phyloP scores from a whole-genome alignment of 2,329 filamentous ascomycete genomes.

The Trichoderma oligosporum region DNA sequence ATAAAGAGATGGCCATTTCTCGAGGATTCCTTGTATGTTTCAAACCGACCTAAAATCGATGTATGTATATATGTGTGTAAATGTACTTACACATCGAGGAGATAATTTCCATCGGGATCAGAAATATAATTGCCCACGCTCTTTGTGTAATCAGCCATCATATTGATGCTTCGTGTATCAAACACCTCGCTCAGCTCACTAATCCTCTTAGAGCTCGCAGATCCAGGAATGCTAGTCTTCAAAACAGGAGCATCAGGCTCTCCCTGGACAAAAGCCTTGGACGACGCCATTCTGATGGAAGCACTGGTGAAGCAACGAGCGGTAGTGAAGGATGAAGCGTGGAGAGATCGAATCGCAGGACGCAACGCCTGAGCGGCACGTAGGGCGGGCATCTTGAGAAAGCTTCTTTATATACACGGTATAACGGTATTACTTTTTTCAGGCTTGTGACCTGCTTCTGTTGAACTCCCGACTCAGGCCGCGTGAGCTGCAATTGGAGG shows the following conservation, averaged over 20 bases:
- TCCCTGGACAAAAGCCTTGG: constrained; percentile 41
- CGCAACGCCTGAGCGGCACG: constrained; percentile 28
- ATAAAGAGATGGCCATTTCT: no score
- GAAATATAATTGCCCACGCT: constrained; percentile 77
- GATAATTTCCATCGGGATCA: constrained; percentile 66
- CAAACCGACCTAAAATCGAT: no score
- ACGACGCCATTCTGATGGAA: constrained; percentile 30
- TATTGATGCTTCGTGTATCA: constrained; percentile 81
- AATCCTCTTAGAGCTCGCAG: constrained; percentile 65
- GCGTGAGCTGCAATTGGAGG: neutral
- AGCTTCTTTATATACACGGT: neutral
- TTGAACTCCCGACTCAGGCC: neutral
- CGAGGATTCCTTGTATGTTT: no score
- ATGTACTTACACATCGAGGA: constrained; percentile 63
- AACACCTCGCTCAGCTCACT: constrained; percentile 73
- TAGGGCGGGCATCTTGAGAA: constrained; percentile 29
- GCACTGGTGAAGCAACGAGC: constrained; percentile 27
- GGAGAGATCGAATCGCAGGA: constrained; percentile 5
- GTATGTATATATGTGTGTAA: no score
- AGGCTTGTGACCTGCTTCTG: neutral
- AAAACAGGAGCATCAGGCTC: constrained; percentile 53
- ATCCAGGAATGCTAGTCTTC: constrained; percentile 68
- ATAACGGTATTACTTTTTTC: neutral
- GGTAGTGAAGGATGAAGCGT: constrained; percentile 19
- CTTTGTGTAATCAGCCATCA: constrained; percentile 71